Conservation (phyloP, 2,329 filamentous ascomycete species). For the Cladobotryum mycophilum region DNA sequence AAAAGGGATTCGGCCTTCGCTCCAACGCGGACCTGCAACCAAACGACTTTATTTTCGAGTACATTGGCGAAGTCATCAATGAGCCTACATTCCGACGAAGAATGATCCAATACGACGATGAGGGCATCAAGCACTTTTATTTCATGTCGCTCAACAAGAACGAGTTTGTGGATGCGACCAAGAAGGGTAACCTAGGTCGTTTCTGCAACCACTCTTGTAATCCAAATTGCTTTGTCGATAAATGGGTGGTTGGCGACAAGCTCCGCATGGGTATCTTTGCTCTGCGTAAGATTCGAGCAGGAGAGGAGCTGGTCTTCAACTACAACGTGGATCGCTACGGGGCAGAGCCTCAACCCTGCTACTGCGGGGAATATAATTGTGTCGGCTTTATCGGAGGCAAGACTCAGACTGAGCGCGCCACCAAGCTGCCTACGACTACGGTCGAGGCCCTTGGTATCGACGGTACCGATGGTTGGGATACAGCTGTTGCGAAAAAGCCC, state of each 20-base stretch:
- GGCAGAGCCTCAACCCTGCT: constrained; percentile 92
- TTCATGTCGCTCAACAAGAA: constrained; percentile 98
- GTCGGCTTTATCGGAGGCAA: constrained; percentile 95
- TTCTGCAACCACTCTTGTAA: constrained; percentile 99
- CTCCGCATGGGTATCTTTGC: constrained; percentile 99
- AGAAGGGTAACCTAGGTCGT: constrained; percentile 88
- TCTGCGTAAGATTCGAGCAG: constrained; percentile 72
- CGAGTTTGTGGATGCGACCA: constrained; percentile 96
- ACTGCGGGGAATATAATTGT: constrained; percentile 91
- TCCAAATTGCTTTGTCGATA: constrained; percentile 98
- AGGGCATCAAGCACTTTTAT: constrained; percentile 98
- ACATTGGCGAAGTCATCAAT: constrained; percentile 96
- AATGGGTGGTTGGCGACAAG: constrained; percentile 97
- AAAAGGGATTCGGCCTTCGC: constrained; percentile 91
- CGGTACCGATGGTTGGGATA: constrained; percentile 87
- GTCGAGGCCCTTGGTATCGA: constrained; percentile 96
- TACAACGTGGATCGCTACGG: constrained; percentile 99
- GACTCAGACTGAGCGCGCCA: constrained; percentile 92
- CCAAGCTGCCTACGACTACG: constrained; percentile 80
- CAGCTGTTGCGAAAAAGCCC: constrained; percentile 78
- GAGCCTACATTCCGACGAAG: constrained; percentile 82
- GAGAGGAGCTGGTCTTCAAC: constrained; percentile 96
- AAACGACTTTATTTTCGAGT: constrained; percentile 95
- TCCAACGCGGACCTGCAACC: constrained; percentile 69
- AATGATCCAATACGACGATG: constrained; percentile 88